Conservation (phyloP, 495 filamentous ascomycete genomes). For the Penicillium mononematosum region DNA sequence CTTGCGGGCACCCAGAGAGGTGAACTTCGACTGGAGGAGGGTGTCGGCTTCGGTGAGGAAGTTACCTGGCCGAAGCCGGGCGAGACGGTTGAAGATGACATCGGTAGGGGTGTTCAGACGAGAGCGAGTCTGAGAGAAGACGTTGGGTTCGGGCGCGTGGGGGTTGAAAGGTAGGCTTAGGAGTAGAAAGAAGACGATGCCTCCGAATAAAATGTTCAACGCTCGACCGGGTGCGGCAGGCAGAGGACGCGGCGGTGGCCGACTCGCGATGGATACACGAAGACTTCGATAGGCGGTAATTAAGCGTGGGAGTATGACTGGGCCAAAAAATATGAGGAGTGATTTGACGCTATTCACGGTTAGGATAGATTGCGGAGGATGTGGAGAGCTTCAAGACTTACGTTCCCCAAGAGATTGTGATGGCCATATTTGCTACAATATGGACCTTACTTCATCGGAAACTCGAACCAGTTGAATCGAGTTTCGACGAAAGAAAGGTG, state of each 20-base stretch:
- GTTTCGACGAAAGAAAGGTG: background rate
- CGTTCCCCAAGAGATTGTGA: slow-evolving; percentile 38
- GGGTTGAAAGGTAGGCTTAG: slow-evolving; percentile 71
- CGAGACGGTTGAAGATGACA: slow-evolving; percentile 79
- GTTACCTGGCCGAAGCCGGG: slow-evolving; percentile 53
- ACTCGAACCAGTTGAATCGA: background rate
- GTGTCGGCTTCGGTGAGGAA: slow-evolving; percentile 60
- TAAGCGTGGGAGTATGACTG: slow-evolving; percentile 73
- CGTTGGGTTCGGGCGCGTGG: slow-evolving; percentile 58
- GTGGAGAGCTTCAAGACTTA: slow-evolving; percentile 26
- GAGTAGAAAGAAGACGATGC: slow-evolving; percentile 56
- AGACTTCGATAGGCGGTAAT: slow-evolving; percentile 67
- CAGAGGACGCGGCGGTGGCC: slow-evolving; percentile 54
- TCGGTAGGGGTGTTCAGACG: slow-evolving; percentile 82
- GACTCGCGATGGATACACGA: slow-evolving; percentile 54
- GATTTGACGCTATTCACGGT: slow-evolving; percentile 62
- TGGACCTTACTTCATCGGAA: background rate
- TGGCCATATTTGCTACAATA: slow-evolving; percentile 27
- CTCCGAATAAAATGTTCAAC: slow-evolving; percentile 60
- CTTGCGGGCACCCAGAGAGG: slow-evolving; percentile 66
- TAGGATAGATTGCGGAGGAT: slow-evolving; percentile 7
- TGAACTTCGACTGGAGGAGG: slow-evolving; percentile 64
- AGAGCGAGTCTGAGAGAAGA: slow-evolving; percentile 75
- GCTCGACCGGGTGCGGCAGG: slow-evolving; percentile 46
- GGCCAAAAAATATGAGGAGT: slow-evolving; percentile 80